These are phyloP conservation scores for Alternaria alternata DNA, from an alignment of 2,329 filamentous ascomycete species.

Conservation along the genomic window DNA sequence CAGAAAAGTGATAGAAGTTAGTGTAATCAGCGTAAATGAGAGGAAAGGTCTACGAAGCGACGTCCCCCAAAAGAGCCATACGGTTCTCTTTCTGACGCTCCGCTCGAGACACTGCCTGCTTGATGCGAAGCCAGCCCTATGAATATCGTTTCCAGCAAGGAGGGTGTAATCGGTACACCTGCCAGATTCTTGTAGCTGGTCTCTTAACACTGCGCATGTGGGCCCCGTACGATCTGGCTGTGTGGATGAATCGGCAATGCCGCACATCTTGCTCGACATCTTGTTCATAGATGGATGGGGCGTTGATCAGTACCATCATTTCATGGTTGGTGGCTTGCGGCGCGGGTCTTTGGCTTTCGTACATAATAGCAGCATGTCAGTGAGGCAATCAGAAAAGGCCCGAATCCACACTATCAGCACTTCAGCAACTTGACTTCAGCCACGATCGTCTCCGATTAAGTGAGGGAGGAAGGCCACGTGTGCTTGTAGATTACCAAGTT, in stretches of 20 bases:
- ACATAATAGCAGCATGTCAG: not conserved
- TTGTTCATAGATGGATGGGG: not conserved
- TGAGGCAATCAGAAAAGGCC: constrained; percentile 7
- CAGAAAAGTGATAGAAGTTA: not conserved
- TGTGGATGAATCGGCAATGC: constrained; percentile 2
- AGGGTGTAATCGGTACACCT: constrained; percentile 1
- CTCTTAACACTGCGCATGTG: not conserved
- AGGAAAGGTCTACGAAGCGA: not conserved
- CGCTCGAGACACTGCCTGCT: not conserved
- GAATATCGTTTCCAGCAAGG: not conserved
- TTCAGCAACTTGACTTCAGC: not conserved
- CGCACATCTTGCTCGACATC: not conserved
- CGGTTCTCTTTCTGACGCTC: not conserved
- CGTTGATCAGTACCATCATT: not conserved
- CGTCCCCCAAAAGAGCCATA: not conserved
- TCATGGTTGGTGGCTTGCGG: not conserved
- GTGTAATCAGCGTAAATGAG: not conserved
- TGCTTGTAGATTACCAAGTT: constrained; percentile 11
- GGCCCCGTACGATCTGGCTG: not conserved
- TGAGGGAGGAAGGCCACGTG: not conserved
- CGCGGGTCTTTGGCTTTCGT: not conserved
- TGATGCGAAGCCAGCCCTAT: not conserved
- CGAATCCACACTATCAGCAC: constrained; percentile 1
- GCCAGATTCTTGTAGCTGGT: not conserved
- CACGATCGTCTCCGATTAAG: not conserved